A percentile compares a stretch with the other conserved stretches of the same genome.
Conservation (phyloP, 768 basidiomycete genomes). For the Leccinum sublutescens region DNA sequence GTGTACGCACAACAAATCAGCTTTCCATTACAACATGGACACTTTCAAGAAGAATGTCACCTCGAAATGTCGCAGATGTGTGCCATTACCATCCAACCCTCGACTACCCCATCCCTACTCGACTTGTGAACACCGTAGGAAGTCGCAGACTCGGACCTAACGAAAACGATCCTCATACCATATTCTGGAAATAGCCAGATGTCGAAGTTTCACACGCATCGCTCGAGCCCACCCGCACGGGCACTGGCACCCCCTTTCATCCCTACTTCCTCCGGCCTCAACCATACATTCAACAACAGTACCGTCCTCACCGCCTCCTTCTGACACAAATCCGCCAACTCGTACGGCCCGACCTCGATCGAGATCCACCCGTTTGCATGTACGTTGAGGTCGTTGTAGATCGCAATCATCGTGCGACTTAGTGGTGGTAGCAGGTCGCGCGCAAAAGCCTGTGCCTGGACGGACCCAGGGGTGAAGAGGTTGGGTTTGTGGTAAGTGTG, state of each 20-base stretch:
- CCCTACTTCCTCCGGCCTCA: conserved; percentile 39
- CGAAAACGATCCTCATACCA: no score
- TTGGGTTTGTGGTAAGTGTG: conserved; percentile 81
- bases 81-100: no score
- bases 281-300: conserved; percentile 80
- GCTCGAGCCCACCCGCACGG: not conserved
- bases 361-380: conserved; percentile 43
- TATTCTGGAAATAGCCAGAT: no score
- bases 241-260: conserved; percentile 1
- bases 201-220: not conserved
- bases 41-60: no score
- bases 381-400: conserved; percentile 87
- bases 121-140: no score
- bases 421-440: conserved; percentile 58
- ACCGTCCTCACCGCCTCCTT: conserved; percentile 55
- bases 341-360: conserved; percentile 68
- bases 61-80: no score
- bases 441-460: conserved; percentile 69
- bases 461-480: conserved; percentile 80
- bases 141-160: no score
- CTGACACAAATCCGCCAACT: conserved; percentile 66
- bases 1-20: no score
- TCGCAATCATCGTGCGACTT: conserved; percentile 61
- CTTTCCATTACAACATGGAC: no score
- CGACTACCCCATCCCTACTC: no score